Evolutionary conservation across 106 monocot species (phyloP).

Genomic region (Allium sativum): DNA sequence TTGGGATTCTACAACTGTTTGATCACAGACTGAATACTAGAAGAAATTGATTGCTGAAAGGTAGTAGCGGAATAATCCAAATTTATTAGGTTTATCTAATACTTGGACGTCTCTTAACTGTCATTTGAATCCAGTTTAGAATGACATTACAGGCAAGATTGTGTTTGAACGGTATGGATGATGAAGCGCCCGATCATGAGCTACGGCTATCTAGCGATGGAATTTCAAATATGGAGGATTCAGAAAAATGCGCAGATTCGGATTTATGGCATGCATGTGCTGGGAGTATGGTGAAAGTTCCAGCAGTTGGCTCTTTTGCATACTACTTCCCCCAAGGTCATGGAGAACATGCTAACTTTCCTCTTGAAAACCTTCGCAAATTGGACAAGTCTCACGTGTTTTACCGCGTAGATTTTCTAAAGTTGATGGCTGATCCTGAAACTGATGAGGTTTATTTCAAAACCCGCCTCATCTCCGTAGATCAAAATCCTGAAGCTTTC

Average conservation of each 20-base stretch:
- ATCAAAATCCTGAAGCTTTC: constrained; percentile 6
- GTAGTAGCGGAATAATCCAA: no score
- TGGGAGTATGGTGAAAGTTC: constrained; percentile 51
- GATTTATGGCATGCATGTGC: constrained; percentile 60
- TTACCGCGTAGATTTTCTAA: constrained; percentile 25
- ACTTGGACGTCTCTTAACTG: no score
- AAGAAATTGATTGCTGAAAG: no score
- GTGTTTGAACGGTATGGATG: no score
- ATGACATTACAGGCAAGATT: no score
- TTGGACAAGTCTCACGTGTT: constrained; percentile 21
- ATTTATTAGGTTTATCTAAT: no score
- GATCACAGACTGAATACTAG: no score
- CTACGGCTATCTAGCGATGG: no score
- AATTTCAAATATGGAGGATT: no score
- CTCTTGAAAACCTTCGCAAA: constrained; percentile 7
- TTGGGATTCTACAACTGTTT: no score
- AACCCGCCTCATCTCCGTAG: constrained; percentile 18
- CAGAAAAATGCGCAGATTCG: constrained; percentile 32
- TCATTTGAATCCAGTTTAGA: no score
- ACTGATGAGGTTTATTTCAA: constrained; percentile 49
- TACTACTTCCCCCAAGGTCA: constrained; percentile 61
- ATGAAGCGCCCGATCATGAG: no score
- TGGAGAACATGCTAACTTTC: constrained; percentile 26
- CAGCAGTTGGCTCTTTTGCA: constrained; percentile 25
- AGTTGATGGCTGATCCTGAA: constrained; percentile 36